phyloP scores from a whole-genome alignment of 305 asterid genomes.

The Fraxinus angustifolia region DNA sequence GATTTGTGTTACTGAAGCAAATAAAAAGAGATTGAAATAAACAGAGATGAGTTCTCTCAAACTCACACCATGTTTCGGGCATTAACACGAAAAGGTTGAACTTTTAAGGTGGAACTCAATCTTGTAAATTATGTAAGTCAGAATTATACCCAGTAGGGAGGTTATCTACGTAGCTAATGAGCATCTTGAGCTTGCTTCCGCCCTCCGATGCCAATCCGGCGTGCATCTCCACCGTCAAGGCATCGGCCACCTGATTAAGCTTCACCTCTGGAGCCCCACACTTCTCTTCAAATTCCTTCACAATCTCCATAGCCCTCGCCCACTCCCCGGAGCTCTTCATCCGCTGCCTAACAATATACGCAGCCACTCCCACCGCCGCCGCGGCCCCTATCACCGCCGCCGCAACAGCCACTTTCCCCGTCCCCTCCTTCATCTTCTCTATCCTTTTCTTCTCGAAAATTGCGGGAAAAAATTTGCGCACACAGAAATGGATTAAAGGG shows the following conservation, averaged over 20 bases:
- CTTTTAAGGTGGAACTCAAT: background rate
- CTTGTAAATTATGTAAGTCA: background rate
- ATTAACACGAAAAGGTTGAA: background rate
- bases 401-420: constrained; percentile 62
- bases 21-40: background rate
- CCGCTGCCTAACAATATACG: constrained; percentile 55
- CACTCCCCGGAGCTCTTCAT: constrained; percentile 54
- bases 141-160: constrained; percentile 64
- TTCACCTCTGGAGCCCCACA: constrained; percentile 59
- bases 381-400: constrained; percentile 74
- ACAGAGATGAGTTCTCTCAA: background rate
- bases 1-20: background rate
- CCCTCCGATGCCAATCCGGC: constrained; percentile 81
- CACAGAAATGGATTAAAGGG: background rate
- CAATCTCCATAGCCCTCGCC: constrained; percentile 47
- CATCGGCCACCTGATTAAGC: constrained; percentile 67
- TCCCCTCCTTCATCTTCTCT: constrained; percentile 15
- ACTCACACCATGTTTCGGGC: background rate
- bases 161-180: constrained; percentile 68
- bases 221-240: constrained; percentile 84
- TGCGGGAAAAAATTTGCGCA: background rate
- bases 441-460: background rate
- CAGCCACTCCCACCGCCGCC: constrained; percentile 63
- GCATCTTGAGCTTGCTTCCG: constrained; percentile 83
- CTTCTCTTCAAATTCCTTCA: constrained; percentile 66